Conservation (phyloP, 306 rosid species). For the Casuarina cunninghamiana region DNA sequence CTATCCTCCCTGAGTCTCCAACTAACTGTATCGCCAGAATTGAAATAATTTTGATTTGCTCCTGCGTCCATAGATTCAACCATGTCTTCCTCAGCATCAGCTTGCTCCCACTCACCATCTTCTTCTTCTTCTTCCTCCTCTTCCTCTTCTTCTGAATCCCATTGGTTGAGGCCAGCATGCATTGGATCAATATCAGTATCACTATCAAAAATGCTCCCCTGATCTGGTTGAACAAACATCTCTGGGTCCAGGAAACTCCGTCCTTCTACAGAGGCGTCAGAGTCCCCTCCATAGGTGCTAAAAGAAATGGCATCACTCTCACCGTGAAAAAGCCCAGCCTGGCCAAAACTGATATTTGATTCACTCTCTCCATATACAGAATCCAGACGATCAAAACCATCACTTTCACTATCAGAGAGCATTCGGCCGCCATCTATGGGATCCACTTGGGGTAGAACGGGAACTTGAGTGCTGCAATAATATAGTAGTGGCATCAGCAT, state of each 20-base stretch:
- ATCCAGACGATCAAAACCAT: constrained; percentile 63
- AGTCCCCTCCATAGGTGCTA: constrained; percentile 80
- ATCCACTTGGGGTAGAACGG: constrained; percentile 68
- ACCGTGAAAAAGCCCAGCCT: constrained; percentile 45
- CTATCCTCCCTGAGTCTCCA: constrained; percentile 45
- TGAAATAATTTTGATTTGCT: constrained; percentile 39
- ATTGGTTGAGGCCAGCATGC: constrained; percentile 73
- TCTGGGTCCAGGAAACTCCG: constrained; percentile 65
- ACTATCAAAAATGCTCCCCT: constrained; percentile 52
- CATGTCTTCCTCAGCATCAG: constrained; percentile 47
- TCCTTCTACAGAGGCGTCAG: constrained; percentile 76
- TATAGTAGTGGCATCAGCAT: constrained; percentile 49
- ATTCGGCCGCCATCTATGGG: constrained; percentile 67
- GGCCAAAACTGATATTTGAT: constrained; percentile 65
- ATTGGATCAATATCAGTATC: constrained; percentile 96
- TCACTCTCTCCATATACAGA: constrained; percentile 74
- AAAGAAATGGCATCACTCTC: constrained; percentile 70
- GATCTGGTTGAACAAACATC: constrained; percentile 46
- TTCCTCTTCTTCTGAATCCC: constrained; percentile 59
- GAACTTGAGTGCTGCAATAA: constrained; percentile 51
- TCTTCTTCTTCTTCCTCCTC: constrained; percentile 47
- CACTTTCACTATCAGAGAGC: constrained; percentile 79
- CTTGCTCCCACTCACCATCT: constrained; percentile 55
- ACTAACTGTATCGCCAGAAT: constrained; percentile 43
- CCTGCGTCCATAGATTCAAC: constrained; percentile 37